Conservation (phyloP, 345 rosid genomes). For the Eucalyptus virginea region DNA sequence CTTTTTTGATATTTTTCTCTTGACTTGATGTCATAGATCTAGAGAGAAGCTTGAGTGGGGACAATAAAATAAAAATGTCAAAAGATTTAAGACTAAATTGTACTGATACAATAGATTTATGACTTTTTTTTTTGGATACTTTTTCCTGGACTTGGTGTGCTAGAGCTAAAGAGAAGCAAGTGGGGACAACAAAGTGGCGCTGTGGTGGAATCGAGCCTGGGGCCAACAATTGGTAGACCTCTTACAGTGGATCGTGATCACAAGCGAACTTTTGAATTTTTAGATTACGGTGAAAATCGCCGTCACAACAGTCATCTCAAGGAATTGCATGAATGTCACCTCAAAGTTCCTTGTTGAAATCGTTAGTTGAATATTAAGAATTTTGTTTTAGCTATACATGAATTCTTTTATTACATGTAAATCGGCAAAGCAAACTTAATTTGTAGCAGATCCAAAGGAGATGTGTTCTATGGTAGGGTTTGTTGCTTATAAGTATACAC, state of each 20-base stretch:
- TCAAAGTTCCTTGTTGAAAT: not conserved
- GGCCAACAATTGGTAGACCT: not conserved
- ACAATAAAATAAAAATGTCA: accelerated
- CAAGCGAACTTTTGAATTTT: not conserved
- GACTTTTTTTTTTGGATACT: accelerated
- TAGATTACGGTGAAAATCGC: not conserved
- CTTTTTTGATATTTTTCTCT: too few species aligned
- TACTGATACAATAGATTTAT: accelerated
- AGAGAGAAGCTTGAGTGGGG: too few species aligned
- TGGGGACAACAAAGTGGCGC: not conserved
- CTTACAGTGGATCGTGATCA: not conserved
- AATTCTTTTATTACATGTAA: not conserved
- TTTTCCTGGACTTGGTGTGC: not conserved
- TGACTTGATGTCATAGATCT: too few species aligned
- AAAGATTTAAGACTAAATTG: accelerated
- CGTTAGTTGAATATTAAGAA: not conserved
- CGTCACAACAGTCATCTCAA: not conserved
- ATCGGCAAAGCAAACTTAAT: not conserved
- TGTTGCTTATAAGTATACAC: not conserved
- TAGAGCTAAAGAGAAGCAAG: not conserved
- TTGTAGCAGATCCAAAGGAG: not conserved
- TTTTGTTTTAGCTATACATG: not conserved
- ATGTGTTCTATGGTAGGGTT: not conserved
- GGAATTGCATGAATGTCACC: not conserved
- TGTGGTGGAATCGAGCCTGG: accelerated